phyloP scores from a whole-genome alignment of 2,329 filamentous ascomycete genomes.

The Phoma herbarum region DNA sequence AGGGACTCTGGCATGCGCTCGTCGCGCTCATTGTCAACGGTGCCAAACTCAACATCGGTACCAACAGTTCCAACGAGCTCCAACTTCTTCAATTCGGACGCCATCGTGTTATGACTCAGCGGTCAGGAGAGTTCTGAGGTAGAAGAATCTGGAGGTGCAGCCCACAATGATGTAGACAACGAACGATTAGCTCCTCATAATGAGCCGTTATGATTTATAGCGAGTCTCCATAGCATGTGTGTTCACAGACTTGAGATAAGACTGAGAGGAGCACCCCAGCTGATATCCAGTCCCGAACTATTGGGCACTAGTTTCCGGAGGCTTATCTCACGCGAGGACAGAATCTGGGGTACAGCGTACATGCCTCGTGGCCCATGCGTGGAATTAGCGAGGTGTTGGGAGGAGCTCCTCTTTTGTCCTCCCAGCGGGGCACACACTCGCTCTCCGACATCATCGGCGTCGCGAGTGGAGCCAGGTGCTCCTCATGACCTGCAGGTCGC shows the following conservation, averaged over 20 bases:
- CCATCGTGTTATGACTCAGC: conserved; percentile 15
- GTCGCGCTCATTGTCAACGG: conserved; percentile 12
- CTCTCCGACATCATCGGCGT: conserved; percentile 8
- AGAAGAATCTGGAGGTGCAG: not conserved
- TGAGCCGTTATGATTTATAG: conserved; percentile 14
- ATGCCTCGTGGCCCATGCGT: conserved; percentile 4
- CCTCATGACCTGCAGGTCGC: conserved; percentile 9
- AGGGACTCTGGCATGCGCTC: conserved; percentile 25
- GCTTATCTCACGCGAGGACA: conserved; percentile 14
- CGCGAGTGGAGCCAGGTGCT: conserved; percentile 10
- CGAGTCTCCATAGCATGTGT: conserved; percentile 6
- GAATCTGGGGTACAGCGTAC: conserved; percentile 23
- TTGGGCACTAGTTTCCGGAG: conserved; percentile 10
- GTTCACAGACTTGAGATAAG: conserved; percentile 12
- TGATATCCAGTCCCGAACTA: conserved; percentile 14
- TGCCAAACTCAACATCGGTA: conserved; percentile 16
- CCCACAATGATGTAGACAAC: conserved; percentile 9
- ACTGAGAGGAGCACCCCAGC: conserved; percentile 22
- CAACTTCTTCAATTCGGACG: conserved; percentile 16
- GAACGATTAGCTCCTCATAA: conserved; percentile 16
- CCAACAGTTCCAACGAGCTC: conserved; percentile 14
- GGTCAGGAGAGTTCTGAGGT: not conserved
- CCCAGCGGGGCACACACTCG: conserved; percentile 10
- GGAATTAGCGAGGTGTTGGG: conserved; percentile 3
- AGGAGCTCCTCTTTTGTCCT: conserved; percentile 18